Evolutionary conservation across 2,329 filamentous ascomycete genomes (phyloP).

Genomic region (Chalaropsis ovoidea): DNA sequence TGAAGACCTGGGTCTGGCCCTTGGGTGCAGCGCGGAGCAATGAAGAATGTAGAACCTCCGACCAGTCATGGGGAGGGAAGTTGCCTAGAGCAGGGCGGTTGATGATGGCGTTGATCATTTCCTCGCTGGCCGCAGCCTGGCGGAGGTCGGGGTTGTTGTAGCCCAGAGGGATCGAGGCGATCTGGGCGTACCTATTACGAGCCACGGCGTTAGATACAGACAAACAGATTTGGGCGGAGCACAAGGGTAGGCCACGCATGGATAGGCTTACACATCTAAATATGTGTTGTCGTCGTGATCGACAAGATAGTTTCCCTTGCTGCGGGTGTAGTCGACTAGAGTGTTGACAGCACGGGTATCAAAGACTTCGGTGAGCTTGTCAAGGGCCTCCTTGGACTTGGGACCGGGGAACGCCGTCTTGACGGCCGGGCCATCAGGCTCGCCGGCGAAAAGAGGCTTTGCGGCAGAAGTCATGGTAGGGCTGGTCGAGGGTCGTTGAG

Average conservation of each 20-base stretch:
- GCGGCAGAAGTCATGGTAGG: slow-evolving; percentile 28
- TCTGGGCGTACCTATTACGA: slow-evolving; percentile 59
- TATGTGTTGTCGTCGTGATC: slow-evolving; percentile 62
- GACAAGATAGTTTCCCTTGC: slow-evolving; percentile 69
- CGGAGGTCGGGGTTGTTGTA: slow-evolving; percentile 68
- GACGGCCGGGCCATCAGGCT: slow-evolving; percentile 44
- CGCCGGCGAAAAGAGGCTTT: slow-evolving; percentile 38
- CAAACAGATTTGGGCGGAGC: slow-evolving; percentile 1
- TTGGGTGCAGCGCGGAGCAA: slow-evolving; percentile 63
- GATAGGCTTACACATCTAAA: slow-evolving; percentile 54
- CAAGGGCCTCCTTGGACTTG: slow-evolving; percentile 56
- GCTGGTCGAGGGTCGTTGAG: slow-evolving; percentile 20
- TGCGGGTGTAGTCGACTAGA: slow-evolving; percentile 64
- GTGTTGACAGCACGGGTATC: slow-evolving; percentile 80
- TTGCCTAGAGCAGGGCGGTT: slow-evolving; percentile 72
- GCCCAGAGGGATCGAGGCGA: slow-evolving; percentile 72
- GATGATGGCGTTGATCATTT: slow-evolving; percentile 64
- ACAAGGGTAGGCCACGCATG: not conserved
- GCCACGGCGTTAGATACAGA: not conserved
- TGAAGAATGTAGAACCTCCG: slow-evolving; percentile 58
- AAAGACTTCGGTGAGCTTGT: slow-evolving; percentile 67
- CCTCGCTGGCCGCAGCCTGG: slow-evolving; percentile 53
- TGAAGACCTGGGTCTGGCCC: slow-evolving; percentile 70
- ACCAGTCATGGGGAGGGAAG: slow-evolving; percentile 69
- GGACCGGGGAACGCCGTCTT: slow-evolving; percentile 64